Evolutionary conservation across 2,329 filamentous ascomycete genomes (phyloP).

Genomic region (Ophiostoma sp.): DNA sequence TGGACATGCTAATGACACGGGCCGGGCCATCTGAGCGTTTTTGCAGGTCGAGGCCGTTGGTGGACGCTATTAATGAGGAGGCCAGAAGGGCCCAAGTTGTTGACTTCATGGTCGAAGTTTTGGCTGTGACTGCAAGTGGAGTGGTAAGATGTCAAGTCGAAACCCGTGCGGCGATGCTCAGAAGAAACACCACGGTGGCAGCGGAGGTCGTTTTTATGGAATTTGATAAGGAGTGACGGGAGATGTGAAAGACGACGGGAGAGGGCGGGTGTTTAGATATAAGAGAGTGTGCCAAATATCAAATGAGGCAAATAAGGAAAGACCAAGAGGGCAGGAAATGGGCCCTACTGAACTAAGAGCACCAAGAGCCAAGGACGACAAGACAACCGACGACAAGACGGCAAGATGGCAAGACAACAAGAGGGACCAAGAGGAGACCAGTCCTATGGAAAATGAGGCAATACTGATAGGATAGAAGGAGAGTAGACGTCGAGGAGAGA

Average conservation of each 20-base stretch:
- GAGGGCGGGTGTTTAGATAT: not conserved
- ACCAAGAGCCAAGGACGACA: slow-evolving; percentile 1
- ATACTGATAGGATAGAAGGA: not conserved
- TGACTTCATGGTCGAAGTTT: slow-evolving; percentile 35
- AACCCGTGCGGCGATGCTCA: not conserved
- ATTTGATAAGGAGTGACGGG: not conserved
- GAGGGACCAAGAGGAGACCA: not conserved
- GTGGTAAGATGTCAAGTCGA: not conserved
- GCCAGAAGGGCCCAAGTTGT: slow-evolving; percentile 31
- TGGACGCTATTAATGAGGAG: slow-evolving; percentile 28
- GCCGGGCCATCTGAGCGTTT: slow-evolving; percentile 33
- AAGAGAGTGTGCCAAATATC: not conserved
- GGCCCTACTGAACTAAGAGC: not conserved
- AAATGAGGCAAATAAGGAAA: not conserved
- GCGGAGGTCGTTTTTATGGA: not conserved
- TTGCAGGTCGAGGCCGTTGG: slow-evolving; percentile 31
- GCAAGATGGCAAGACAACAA: not conserved
- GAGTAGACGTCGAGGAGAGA: slow-evolving; percentile 7
- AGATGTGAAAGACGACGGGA: not conserved
- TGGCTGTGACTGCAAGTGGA: not conserved
- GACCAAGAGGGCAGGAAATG: slow-evolving; percentile 3
- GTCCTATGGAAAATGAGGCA: not conserved
- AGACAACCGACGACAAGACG: not conserved
- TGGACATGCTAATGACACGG: slow-evolving; percentile 44
- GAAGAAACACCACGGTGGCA: not conserved